A percentile compares a stretch with the other conserved stretches of the same genome.
Evolutionary conservation across 139 green algal species (phyloP).

Genomic region (Dunaliella sp.): DNA sequence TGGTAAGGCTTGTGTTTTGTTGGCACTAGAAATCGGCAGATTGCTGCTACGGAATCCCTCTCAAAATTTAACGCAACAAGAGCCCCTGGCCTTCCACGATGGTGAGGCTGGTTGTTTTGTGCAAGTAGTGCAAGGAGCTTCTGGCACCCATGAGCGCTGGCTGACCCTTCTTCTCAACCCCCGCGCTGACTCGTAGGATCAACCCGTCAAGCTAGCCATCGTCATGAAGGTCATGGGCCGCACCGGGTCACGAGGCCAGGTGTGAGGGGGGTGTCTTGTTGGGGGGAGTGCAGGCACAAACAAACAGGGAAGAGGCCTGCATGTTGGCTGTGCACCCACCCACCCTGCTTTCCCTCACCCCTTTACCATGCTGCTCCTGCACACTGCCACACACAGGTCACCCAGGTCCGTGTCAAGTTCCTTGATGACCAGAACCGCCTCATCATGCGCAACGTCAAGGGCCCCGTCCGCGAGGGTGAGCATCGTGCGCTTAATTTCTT

Average conservation of each 20-base stretch:
- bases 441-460: conserved; percentile 99
- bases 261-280: conserved; percentile 24
- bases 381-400: conserved; percentile 74
- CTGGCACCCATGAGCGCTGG: too few relatives aligned
- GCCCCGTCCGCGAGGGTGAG: conserved; percentile 95
- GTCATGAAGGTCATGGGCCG: conserved; percentile 99
- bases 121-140: too few relatives aligned
- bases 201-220: conserved; percentile 94
- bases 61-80: too few relatives aligned
- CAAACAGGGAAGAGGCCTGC: not conserved
- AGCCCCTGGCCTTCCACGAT: too few relatives aligned
- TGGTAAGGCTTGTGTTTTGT: too few relatives aligned
- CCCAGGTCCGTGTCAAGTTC: conserved; percentile 99
- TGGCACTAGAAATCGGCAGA: too few relatives aligned
- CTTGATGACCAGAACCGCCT: conserved; percentile 96
- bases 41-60: too few relatives aligned
- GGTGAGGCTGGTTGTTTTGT: too few relatives aligned
- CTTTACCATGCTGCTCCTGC: not conserved
- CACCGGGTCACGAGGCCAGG: conserved; percentile 96
- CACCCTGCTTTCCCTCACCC: too few relatives aligned
- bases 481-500: not conserved
- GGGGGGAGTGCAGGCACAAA: not conserved
- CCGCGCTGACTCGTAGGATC: conserved; percentile 66
- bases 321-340: not conserved
- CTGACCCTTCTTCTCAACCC: too few relatives aligned